Percentiles rank a stretch among this genome's conserved stretches.
Evolutionary conservation across 1,284 basidiomycete genomes (phyloP).

Genomic region (Crepidotus sp.): DNA sequence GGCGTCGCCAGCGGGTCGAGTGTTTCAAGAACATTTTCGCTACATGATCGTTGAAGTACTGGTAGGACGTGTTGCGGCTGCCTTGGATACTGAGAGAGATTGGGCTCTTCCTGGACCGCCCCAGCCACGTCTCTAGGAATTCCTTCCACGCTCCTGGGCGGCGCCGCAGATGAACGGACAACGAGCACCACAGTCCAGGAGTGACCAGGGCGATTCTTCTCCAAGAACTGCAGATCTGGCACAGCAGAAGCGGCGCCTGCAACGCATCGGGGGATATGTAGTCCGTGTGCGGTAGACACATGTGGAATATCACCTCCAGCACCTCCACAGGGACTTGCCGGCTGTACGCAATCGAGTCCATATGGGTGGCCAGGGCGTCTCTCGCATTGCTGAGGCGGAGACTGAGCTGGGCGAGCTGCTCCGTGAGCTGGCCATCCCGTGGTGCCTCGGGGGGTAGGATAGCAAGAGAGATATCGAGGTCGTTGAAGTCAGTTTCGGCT

Average conservation of each 20-base stretch:
- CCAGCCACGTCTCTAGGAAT: constrained; percentile 12
- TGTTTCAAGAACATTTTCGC: neutral
- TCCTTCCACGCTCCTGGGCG: constrained; percentile 11
- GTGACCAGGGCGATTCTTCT: constrained; percentile 10
- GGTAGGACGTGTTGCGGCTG: neutral
- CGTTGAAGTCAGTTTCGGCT: constrained; percentile 9
- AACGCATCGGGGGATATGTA: constrained; percentile 2
- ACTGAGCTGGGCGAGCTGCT: constrained; percentile 1
- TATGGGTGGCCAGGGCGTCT: constrained; percentile 8
- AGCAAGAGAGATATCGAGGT: constrained; percentile 13
- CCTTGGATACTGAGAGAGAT: constrained; percentile 8
- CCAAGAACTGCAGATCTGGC: constrained; percentile 15
- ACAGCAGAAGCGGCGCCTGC: constrained; percentile 16
- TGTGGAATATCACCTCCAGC: constrained; percentile 13
- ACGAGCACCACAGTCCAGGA: constrained; percentile 14
- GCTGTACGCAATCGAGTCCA: neutral
- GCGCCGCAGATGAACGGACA: constrained; percentile 4
- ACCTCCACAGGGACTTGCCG: constrained; percentile 16
- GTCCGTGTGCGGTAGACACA: constrained; percentile 10
- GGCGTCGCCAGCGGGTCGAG: constrained; percentile 9
- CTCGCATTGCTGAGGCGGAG: constrained; percentile 5
- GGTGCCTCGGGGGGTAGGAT: constrained; percentile 6
- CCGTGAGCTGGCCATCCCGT: constrained; percentile 5
- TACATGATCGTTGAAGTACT: neutral
- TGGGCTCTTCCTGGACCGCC: neutral